These are phyloP conservation scores for Dorcoceras hygrometricum DNA, from an alignment of 257 asterid species.

Conservation along the genomic window DNA sequence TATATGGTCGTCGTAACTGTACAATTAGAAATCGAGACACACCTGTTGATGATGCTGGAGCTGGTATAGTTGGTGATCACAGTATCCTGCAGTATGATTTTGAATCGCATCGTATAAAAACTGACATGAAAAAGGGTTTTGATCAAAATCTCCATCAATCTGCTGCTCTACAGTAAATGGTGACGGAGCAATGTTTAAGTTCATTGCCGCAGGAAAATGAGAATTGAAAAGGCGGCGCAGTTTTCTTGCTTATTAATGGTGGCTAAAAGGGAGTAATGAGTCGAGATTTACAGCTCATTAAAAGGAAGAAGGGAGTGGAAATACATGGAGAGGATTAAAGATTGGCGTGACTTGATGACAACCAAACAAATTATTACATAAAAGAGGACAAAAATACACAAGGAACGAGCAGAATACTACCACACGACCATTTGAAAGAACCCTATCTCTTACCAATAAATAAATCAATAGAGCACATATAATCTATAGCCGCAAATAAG, in stretches of 20 bases:
- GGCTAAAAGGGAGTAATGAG: slow-evolving; percentile 28
- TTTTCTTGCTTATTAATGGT: slow-evolving; percentile 3
- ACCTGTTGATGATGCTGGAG: slow-evolving; percentile 39
- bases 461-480: neutral
- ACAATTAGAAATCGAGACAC: no score
- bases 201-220: slow-evolving; percentile 19
- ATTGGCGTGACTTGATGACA: slow-evolving; percentile 51
- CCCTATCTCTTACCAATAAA: slow-evolving; percentile 48
- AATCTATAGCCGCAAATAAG: no score
- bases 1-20: no score
- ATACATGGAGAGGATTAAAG: slow-evolving; percentile 15
- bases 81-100: slow-evolving; percentile 30
- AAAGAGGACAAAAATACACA: slow-evolving; percentile 36
- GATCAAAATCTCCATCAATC: slow-evolving; percentile 24
- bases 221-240: neutral
- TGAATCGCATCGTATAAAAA: slow-evolving; percentile 34
- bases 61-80: slow-evolving; percentile 20
- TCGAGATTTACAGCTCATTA: slow-evolving; percentile 24
- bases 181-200: slow-evolving; percentile 28
- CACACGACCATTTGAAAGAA: slow-evolving; percentile 63
- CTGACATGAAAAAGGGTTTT: slow-evolving; percentile 23
- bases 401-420: slow-evolving; percentile 51
- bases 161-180: slow-evolving; percentile 28
- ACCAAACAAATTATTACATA: slow-evolving; percentile 32
- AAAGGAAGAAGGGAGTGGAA: slow-evolving; percentile 26